Conservation (phyloP, 139 green algal species). For the Microglena sp. region DNA sequence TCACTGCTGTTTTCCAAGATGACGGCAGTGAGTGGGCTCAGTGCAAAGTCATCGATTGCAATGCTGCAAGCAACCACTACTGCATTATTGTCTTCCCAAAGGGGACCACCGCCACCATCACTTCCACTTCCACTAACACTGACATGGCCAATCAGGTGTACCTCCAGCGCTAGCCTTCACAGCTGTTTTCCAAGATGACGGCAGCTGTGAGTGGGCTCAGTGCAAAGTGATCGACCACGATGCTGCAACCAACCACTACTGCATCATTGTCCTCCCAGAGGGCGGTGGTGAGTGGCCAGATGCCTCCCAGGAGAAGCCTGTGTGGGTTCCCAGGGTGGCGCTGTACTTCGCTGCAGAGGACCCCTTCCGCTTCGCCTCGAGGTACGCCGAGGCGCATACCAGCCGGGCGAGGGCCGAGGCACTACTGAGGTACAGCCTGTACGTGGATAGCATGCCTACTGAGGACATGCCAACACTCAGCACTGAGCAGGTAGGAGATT, state of each 20-base stretch:
- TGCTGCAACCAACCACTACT: conserved; percentile 26
- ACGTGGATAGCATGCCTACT: conserved; percentile 73
- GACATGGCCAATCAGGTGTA: too few species aligned
- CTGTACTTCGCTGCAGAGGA: conserved; percentile 73
- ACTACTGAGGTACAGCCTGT: conserved; percentile 59
- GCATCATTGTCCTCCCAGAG: conserved; percentile 13
- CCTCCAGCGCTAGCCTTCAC: too few species aligned
- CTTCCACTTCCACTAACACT: too few species aligned
- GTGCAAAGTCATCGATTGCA: too few species aligned
- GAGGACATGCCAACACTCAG: conserved; percentile 61
- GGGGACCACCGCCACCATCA: too few species aligned
- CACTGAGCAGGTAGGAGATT: conserved; percentile 56
- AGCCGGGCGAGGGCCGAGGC: conserved; percentile 29
- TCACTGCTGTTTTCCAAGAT: too few species aligned
- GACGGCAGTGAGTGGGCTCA: too few species aligned
- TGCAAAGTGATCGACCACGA: conserved; percentile 35
- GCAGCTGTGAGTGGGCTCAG: conserved; percentile 14
- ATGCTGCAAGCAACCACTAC: too few species aligned
- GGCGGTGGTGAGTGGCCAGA: too few species aligned
- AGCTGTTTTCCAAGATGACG: conserved; percentile 13
- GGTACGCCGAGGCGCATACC: conserved; percentile 38
- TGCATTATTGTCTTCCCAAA: too few species aligned
- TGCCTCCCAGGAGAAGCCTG: too few species aligned
- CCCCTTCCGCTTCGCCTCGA: conserved; percentile 45
- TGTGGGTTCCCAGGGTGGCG: conserved; percentile 45